phyloP scores from a whole-genome alignment of 2,329 filamentous ascomycete genomes.

The Pseudofabraea citricarpa region DNA sequence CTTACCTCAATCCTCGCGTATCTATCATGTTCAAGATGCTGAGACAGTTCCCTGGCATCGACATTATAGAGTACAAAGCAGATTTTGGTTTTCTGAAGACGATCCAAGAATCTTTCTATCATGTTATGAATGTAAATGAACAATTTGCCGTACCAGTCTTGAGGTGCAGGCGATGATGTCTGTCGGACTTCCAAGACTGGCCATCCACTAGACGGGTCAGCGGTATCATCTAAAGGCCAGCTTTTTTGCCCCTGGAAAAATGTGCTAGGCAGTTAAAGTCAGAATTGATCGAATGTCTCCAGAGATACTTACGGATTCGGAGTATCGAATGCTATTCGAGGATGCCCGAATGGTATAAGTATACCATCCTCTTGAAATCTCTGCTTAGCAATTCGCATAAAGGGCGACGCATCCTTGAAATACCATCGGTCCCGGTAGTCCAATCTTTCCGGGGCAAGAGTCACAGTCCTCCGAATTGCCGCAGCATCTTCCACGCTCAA shows the following conservation, averaged over 20 bases:
- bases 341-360: constrained; percentile 32
- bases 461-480: constrained; percentile 5
- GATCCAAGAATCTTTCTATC: constrained; percentile 26
- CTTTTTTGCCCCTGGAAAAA: constrained; percentile 25
- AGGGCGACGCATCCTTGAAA: constrained; percentile 1
- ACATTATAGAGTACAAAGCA: constrained; percentile 26
- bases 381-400: constrained; percentile 19
- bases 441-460: constrained; percentile 7
- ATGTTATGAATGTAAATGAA: constrained; percentile 28
- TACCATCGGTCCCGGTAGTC: constrained; percentile 10
- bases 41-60: constrained; percentile 22
- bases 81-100: constrained; percentile 16
- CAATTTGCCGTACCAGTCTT: constrained; percentile 35
- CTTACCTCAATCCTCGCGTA: constrained; percentile 36
- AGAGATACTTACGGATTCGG: constrained; percentile 36
- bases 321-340: constrained; percentile 25
- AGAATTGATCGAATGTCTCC: constrained; percentile 1
- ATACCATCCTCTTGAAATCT: constrained; percentile 34
- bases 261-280: constrained; percentile 25
- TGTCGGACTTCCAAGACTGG: constrained; percentile 20
- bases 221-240: constrained; percentile 34
- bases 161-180: constrained; percentile 16
- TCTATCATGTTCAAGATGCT: constrained; percentile 5
- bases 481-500: constrained; percentile 4
- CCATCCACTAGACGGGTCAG: constrained; percentile 35